phyloP scores from a whole-genome alignment of 257 asterid genomes.

The Lycium ferocissimum region DNA sequence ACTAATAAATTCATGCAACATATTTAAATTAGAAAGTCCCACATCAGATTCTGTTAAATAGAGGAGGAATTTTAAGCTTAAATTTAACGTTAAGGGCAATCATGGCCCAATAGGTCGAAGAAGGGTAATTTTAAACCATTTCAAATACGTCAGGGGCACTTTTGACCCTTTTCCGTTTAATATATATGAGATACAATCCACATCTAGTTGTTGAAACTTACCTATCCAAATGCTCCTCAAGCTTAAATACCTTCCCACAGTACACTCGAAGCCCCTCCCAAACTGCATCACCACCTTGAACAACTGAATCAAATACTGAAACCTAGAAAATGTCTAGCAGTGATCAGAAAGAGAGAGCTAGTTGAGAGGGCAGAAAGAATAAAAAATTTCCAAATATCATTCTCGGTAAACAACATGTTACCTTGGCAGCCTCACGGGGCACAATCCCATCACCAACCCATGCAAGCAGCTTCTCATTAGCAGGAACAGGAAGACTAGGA shows the following conservation, averaged over 20 bases:
- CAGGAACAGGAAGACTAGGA: slow-evolving; percentile 73
- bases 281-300: slow-evolving; percentile 97
- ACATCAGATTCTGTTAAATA: too few species aligned
- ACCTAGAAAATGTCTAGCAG: slow-evolving; percentile 54
- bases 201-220: slow-evolving; percentile 38
- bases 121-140: too few species aligned
- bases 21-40: too few species aligned
- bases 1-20: too few species aligned
- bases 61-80: too few species aligned
- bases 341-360: slow-evolving; percentile 25
- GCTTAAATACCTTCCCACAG: slow-evolving; percentile 74
- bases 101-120: too few species aligned
- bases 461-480: slow-evolving; percentile 80
- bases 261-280: slow-evolving; percentile 96
- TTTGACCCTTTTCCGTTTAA: too few species aligned
- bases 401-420: slow-evolving; percentile 30
- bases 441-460: slow-evolving; percentile 92
- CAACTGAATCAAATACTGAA: slow-evolving; percentile 87
- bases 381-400: background rate
- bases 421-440: slow-evolving; percentile 96
- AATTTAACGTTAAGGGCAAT: too few species aligned
- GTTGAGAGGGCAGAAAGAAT: background rate
- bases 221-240: slow-evolving; percentile 94
- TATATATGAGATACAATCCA: background rate
- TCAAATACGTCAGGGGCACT: too few species aligned